Conservation (phyloP, 495 filamentous ascomycete genomes). For the Penicillium simplicissimum region DNA sequence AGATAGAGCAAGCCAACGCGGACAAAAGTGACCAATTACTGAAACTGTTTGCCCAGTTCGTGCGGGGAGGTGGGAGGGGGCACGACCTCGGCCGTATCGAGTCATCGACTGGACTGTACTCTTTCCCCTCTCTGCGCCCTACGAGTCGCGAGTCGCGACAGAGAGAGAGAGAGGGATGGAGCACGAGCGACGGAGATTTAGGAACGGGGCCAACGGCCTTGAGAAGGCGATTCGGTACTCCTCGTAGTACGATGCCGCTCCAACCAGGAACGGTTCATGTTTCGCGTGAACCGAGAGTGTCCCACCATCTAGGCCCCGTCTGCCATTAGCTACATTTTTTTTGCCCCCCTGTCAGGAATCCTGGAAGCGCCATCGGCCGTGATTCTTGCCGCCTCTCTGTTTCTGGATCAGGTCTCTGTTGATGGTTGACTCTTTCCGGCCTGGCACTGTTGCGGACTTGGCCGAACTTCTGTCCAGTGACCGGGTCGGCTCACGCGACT, state of each 20-base stretch:
- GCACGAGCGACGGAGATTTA: neutral
- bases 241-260: neutral
- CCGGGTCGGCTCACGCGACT: constrained; percentile 17
- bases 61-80: neutral
- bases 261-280: neutral
- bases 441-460: neutral
- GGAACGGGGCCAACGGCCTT: neutral
- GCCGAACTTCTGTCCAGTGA: constrained; percentile 9
- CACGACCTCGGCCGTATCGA: neutral
- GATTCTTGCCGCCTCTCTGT: neutral
- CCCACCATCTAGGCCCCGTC: neutral
- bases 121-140: neutral
- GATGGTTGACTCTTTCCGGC: neutral
- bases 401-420: neutral
- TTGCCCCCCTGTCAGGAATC: neutral
- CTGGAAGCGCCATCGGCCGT: neutral
- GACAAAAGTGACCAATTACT: constrained; percentile 11
- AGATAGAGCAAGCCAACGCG: neutral
- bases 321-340: neutral
- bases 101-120: neutral
- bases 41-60: neutral
- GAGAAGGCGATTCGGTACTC: neutral
- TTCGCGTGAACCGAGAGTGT: neutral
- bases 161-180: neutral
- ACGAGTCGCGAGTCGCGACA: too few species aligned